Evolutionary conservation across 2,329 filamentous ascomycete genomes (phyloP), one percentile per base, ranked within the genome.

Genomic region (Ceratocystis alfenasii): DNA sequence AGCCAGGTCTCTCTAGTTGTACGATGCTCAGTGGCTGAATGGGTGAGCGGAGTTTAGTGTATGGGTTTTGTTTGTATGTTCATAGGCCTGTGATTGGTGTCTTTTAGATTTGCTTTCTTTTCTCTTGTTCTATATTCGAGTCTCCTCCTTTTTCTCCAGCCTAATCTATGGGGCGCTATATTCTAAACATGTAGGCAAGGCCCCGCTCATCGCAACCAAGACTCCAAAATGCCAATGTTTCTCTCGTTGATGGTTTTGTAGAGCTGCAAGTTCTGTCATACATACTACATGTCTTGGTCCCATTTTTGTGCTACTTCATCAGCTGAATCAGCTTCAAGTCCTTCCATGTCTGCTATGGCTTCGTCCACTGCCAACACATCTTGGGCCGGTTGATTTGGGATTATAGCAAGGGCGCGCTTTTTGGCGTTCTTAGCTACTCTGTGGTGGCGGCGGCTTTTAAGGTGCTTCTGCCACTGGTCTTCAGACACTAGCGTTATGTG

Each of bases 401-500:
- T 69, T 0, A 73, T 71, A 12, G 76, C 75, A 10, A 78, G 70
- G 0, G 77, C 74, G 44, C 73, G 71, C 65, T 71, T 76, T 65
- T 75, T 76, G 65, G 66, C 64, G 61, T 73, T 76, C 70, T 70
- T 75, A 46, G 73, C 55, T 5, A 72, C 70, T 17, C 74, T 69
- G 4, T 73, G 72, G 64, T 79, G 77, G 17, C 72, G 70, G 8
- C 71, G 68, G 55, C 76, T 74, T 67, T 74, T 75, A 8, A 77
- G 67, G 64, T 78, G 77, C 66, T 74, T 72, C 48, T 73, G 68
- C 76, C 76, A 79, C 1, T 74, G 74, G 67, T 81, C 77, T 69
- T 86, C 82, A 2, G 81, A 83, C 64, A 86, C 73, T 3, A 81
- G 75, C 25, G 84, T 83, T 66, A 82, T 81, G 70, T 90, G 77